phyloP scores from a whole-genome alignment of 2,329 filamentous ascomycete genomes.

The Trichoderma simmonsii region DNA sequence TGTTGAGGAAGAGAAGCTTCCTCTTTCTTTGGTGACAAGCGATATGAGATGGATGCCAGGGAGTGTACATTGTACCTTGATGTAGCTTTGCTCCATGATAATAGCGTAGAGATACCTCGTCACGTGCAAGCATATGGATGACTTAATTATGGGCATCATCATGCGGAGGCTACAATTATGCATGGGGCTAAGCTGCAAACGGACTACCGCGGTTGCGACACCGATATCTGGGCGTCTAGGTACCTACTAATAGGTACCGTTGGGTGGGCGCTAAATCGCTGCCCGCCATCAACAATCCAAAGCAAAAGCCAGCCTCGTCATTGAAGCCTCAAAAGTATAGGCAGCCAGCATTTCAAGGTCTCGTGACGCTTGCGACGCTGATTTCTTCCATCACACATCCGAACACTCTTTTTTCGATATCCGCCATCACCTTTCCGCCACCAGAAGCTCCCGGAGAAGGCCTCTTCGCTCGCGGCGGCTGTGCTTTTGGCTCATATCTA shows the following conservation, averaged over 20 bases:
- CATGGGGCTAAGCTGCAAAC: constrained; percentile 25
- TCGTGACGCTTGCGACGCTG: constrained; percentile 12
- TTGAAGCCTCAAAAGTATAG: constrained; percentile 10
- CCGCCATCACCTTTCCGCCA: not conserved
- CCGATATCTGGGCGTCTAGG: constrained; percentile 21
- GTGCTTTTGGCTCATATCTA: constrained; percentile 24
- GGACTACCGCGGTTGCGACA: constrained; percentile 30
- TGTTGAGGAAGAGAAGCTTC: not conserved
- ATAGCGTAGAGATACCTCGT: not conserved
- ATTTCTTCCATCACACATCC: not conserved
- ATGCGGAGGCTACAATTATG: constrained; percentile 25
- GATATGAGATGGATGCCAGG: not conserved
- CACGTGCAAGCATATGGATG: constrained; percentile 8
- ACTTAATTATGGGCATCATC: not conserved
- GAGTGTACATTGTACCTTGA: not conserved
- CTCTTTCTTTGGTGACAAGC: not conserved
- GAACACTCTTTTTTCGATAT: not conserved
- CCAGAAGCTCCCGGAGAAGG: not conserved
- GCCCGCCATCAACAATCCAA: constrained; percentile 17
- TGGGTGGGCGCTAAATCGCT: constrained; percentile 5
- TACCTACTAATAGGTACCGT: constrained; percentile 6
- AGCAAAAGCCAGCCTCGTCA: constrained; percentile 3
- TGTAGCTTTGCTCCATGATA: not conserved
- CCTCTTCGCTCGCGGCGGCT: constrained; percentile 20
- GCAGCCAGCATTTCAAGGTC: constrained; percentile 1